Evolutionary conservation across 805 yeast genomes (phyloP).

Genomic region (Ascoidea tarda): DNA sequence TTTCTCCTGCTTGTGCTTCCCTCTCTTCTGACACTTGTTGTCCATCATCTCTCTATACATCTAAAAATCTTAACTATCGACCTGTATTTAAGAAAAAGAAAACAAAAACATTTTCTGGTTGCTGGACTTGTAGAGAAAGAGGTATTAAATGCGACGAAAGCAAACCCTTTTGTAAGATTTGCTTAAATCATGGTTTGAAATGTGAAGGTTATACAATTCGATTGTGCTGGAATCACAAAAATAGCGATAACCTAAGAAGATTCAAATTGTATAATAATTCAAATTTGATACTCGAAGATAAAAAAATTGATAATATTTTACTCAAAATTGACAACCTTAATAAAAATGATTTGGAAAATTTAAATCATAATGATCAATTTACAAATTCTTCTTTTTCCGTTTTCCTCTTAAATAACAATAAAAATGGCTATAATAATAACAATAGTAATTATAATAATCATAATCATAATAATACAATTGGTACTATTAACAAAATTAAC

Average conservation of each 20-base stretch:
- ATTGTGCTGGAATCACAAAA: slow-evolving; percentile 41
- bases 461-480: no score
- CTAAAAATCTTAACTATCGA: no score
- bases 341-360: no score
- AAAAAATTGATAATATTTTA: not conserved
- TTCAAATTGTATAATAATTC: slow-evolving; percentile 13
- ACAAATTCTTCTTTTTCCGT: no score
- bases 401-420: not conserved
- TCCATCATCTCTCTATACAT: no score
- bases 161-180: slow-evolving; percentile 58
- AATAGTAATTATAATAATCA: no score
- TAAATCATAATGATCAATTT: no score
- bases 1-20: no score
- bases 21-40: no score
- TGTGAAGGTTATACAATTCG: slow-evolving; percentile 82
- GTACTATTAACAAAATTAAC: not conserved
- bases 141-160: slow-evolving; percentile 70
- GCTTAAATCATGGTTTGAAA: slow-evolving; percentile 46
- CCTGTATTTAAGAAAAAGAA: slow-evolving; percentile 16
- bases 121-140: slow-evolving; percentile 75
- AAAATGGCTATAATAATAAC: not conserved
- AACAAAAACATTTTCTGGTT: slow-evolving; percentile 72
- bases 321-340: no score
- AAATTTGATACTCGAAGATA: slow-evolving; percentile 4
- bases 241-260: not conserved